Percentiles rank a stretch among this genome's conserved stretches.
Evolutionary conservation across 2,329 filamentous ascomycete genomes (phyloP).

Genomic region (Xylaria multiplex): DNA sequence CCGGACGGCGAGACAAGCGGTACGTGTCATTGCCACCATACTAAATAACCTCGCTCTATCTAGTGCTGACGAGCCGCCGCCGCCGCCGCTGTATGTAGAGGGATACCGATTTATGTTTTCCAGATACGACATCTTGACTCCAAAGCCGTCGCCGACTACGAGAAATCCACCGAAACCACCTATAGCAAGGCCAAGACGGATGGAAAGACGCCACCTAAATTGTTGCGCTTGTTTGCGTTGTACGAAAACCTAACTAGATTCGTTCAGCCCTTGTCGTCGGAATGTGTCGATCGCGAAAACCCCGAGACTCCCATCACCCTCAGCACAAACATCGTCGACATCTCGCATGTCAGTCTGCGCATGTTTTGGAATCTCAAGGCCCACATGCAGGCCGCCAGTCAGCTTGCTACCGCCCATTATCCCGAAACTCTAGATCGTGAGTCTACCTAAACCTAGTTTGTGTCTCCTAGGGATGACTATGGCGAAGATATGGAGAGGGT

Average conservation of each 20-base stretch:
- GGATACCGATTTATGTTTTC: constrained; percentile 92
- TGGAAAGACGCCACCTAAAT: constrained; percentile 75
- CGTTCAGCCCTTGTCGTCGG: constrained; percentile 83
- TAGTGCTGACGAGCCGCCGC: constrained; percentile 18
- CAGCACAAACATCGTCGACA: constrained; percentile 94
- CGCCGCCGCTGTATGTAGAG: constrained; percentile 58
- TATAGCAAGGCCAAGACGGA: constrained; percentile 69
- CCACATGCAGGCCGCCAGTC: constrained; percentile 93
- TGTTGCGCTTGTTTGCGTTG: constrained; percentile 87
- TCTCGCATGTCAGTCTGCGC: constrained; percentile 85
- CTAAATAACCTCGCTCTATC: background rate
- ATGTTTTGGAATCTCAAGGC: constrained; percentile 95
- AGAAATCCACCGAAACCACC: constrained; percentile 66
- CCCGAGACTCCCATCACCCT: constrained; percentile 88
- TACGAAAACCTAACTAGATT: constrained; percentile 95
- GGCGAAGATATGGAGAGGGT: too few species aligned
- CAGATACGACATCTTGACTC: constrained; percentile 84
- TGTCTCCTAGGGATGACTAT: background rate
- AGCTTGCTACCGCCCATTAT: constrained; percentile 91
- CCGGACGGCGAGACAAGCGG: constrained; percentile 82
- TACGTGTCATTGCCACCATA: constrained; percentile 35
- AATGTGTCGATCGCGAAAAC: constrained; percentile 75
- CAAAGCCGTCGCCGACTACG: constrained; percentile 83
- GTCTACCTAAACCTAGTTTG: background rate
- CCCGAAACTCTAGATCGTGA: constrained; percentile 86